A percentile compares a stretch with the other conserved stretches of the same genome.
Evolutionary conservation across 352 stramenopile species (phyloP).

Genomic region (Peronospora tabacina): DNA sequence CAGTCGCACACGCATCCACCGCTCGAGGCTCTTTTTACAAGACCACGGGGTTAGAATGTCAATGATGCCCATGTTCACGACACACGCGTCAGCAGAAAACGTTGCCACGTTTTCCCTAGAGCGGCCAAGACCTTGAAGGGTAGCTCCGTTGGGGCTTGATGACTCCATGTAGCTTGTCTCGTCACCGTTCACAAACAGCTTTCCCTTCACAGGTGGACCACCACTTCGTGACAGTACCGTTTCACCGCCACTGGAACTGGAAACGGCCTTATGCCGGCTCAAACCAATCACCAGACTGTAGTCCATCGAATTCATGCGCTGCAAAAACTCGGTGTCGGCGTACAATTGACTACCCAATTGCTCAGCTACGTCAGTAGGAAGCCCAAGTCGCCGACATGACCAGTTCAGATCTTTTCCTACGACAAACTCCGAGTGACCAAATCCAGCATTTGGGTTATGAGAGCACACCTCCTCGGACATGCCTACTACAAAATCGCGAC

Average conservation of each 20-base stretch:
- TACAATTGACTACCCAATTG: constrained; percentile 81
- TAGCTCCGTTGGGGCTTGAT: constrained; percentile 37
- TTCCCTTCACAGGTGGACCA: constrained; percentile 28
- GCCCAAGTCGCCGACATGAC: constrained; percentile 64
- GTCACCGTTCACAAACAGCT: constrained; percentile 27
- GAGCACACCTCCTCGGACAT: constrained; percentile 76
- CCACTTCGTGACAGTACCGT: constrained; percentile 28
- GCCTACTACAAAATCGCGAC: constrained; percentile 78
- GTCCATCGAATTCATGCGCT: constrained; percentile 95
- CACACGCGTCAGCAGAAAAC: constrained; percentile 57
- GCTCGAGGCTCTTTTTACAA: constrained; percentile 88
- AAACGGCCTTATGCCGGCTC: constrained; percentile 45
- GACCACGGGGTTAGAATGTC: constrained; percentile 96
- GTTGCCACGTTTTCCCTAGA: constrained; percentile 27
- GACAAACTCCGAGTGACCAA: constrained; percentile 69
- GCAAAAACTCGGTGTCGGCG: constrained; percentile 89
- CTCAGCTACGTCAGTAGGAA: constrained; percentile 59
- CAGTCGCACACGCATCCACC: constrained; percentile 74
- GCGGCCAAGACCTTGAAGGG: constrained; percentile 22
- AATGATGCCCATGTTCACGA: constrained; percentile 95
- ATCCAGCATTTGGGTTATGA: constrained; percentile 50
- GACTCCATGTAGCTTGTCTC: constrained; percentile 54
- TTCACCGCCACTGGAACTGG: constrained; percentile 27
- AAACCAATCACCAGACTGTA: constrained; percentile 94
- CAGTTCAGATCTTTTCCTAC: constrained; percentile 86